Evolutionary conservation across 257 asterid species (phyloP).

Genomic region (Euphrasia confusa): DNA sequence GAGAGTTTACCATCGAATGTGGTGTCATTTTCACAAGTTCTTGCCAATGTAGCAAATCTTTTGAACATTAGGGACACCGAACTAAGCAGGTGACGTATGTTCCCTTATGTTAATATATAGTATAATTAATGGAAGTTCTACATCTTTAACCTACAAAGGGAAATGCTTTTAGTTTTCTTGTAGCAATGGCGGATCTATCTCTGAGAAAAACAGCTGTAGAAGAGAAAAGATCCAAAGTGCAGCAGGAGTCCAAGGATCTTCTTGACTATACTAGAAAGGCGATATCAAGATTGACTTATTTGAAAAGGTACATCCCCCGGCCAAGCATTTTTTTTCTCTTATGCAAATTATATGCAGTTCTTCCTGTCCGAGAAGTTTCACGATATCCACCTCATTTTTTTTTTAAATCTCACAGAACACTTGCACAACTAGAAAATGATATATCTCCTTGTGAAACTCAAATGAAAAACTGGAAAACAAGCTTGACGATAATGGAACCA

Average conservation of each 20-base stretch:
- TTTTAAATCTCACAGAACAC: constrained; percentile 65
- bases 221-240: constrained; percentile 88
- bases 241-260: constrained; percentile 83
- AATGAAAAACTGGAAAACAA: constrained; percentile 83
- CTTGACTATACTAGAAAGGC: constrained; percentile 97
- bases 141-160: constrained; percentile 26
- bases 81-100: constrained; percentile 64
- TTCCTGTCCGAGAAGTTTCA: too few species aligned
- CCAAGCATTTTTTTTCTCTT: constrained; percentile 6
- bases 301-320: constrained; percentile 59
- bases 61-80: constrained; percentile 91
- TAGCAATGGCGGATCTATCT: constrained; percentile 89
- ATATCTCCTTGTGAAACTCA: constrained; percentile 88
- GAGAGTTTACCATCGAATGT: constrained; percentile 84
- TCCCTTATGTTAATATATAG: constrained; percentile 1
- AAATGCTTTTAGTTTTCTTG: constrained; percentile 60
- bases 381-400: too few species aligned
- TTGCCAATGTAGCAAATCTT: constrained; percentile 79
- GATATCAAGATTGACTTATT: constrained; percentile 84
- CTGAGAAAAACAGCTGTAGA: constrained; percentile 86
- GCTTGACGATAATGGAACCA: constrained; percentile 79
- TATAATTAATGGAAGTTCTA: neutral
- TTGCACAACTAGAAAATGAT: constrained; percentile 85
- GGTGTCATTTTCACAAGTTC: constrained; percentile 87
- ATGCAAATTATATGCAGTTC: neutral